Conservation (phyloP, 2,329 filamentous ascomycete genomes). For the Diaporthe vexans region DNA sequence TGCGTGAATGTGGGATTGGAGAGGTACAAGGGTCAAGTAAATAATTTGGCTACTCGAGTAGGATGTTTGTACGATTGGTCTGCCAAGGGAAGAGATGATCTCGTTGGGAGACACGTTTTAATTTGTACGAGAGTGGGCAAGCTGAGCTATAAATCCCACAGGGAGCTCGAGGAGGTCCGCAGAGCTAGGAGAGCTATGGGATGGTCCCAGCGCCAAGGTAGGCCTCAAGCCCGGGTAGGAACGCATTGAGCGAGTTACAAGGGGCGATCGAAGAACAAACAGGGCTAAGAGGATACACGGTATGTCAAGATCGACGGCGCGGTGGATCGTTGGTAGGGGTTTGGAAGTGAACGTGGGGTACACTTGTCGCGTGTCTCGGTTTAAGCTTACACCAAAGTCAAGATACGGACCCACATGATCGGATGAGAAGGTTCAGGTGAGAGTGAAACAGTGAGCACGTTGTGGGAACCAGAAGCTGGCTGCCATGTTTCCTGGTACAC, state of each 20-base stretch:
- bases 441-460: constrained; percentile 19
- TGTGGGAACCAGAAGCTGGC: background rate
- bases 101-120: background rate
- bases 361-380: constrained; percentile 11
- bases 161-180: background rate
- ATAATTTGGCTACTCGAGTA: background rate
- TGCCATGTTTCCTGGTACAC: background rate
- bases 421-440: constrained; percentile 7
- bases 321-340: background rate
- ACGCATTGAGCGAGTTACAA: constrained; percentile 15
- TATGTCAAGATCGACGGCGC: background rate
- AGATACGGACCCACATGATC: background rate
- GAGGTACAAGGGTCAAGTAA: background rate
- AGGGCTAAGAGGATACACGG: background rate
- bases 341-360: background rate
- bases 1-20: background rate
- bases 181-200: constrained; percentile 21
- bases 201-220: constrained; percentile 16
- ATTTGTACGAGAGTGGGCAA: background rate
- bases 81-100: background rate
- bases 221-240: constrained; percentile 10
- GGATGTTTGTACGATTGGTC: background rate
- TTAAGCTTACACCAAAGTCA: constrained; percentile 15
- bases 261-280: background rate
- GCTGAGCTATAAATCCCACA: background rate